Evolutionary conservation across 139 green algal genomes (phyloP), one percentile per base, ranked within the genome.

Genomic region (Protoeuglena noctilucae): DNA sequence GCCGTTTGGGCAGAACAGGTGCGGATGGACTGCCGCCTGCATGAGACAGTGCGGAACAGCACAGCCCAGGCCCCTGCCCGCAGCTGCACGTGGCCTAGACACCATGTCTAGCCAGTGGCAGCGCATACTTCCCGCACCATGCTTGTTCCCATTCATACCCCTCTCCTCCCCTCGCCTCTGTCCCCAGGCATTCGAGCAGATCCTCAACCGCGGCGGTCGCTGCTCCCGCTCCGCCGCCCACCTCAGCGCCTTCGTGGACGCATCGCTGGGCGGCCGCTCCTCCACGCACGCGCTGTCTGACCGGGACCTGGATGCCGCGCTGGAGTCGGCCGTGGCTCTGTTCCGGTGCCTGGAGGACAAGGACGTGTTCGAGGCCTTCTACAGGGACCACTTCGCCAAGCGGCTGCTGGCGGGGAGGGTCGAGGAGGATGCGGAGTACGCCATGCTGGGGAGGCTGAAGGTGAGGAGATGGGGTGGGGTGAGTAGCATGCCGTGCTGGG

Each of bases 341-440:
- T 95, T 95, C 73, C 74, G 86, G 57, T 83, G 68, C 63, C 65
- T 85, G 9, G 79, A 93, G 56, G 91, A 99, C 70, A 99, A 99
- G 74, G 90, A 99, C 61, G 71, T 96, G 26, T 99, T 99, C 75
- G 89, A 98, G 57, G 89, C 86, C 74, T 96, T 96, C 71, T 96
- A 95, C 80, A 95, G 95, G 74, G 78, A 93, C 75, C 90, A 97
- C 70, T 71, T 97, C 43, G 76, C 86, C 58, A 94, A 94, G 77
- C 73, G 90, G 7, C 75, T 98, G 65, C 77, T 98, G 56, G 75
- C 69, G 19, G 82, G 80, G 1, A 56, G 72, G 16, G 69, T 75
- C 3, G 72, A 49, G 9, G 76, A 89, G 56, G 81, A 92, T 56
- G 82, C 79, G 29, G 90, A 98, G 76, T 77, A 82, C 50, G 78